Base-by-base conservation (phyloP, 805 yeast genomes). In the Starmera pachycereana region DNA sequence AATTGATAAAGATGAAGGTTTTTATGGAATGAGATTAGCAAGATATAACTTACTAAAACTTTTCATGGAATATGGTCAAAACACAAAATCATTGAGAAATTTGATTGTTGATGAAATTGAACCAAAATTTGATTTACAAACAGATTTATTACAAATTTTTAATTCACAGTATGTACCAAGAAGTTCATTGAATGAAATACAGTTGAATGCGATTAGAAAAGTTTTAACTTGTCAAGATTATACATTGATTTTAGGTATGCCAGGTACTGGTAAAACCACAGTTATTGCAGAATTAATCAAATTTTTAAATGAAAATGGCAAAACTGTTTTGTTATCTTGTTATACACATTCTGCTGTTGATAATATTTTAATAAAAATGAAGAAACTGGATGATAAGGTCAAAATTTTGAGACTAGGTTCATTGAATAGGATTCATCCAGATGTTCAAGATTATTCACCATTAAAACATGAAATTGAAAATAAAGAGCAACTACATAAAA, bases 291-390 rank as follows among this genome's bases (percentile, higher is more conserved):
- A 80, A 36, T 52, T 92, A 13, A 80, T 89, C 34, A 68, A 72
- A 42, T 63, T 72, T 33, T 56, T 92, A 27, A 81, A 79, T 4
- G 60, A 62, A 1, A 68, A 70, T 36, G 77, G 75, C 1, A 83
- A 83, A 53, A 68, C 82, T 1, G 81, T 92, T 1, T 63, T 92
- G 19, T 60, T 92, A 37, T 76, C 96, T 0, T 83, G 96, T 0
- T 88, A 85, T 53, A 92, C 98, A 0, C 94, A 92, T 56, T 84
- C 97, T 0, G 97, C 98, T 0, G 97, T 92, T 6, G 98, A 92
- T 56, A 92, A 92, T 50, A 86, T 92, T 38, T 61, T 90, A 39
- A 60, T 85, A 33, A 92, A 92, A 56, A 58, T 92, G n/a, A 16
- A 16, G 18, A 16, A 16, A 16, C 54, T 63, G 34, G 64, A 66